phyloP scores from a whole-genome alignment of 176 grass and related monocot species.

The Musa schizocarpa region DNA sequence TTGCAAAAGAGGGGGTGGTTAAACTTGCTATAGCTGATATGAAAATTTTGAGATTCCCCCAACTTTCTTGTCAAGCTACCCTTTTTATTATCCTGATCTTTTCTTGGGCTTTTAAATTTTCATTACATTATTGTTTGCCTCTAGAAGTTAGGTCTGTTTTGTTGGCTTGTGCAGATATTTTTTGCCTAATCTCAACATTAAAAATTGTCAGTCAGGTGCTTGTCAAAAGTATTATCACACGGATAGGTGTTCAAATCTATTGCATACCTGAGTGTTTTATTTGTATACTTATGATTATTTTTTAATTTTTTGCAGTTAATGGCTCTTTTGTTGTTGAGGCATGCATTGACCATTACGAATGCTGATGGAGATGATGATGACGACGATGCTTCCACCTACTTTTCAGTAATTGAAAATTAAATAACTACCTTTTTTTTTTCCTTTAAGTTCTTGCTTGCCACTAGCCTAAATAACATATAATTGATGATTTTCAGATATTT shows the following conservation, averaged over 20 bases:
- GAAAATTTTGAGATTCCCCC: no score
- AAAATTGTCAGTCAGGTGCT: no score
- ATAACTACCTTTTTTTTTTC: neutral
- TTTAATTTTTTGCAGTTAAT: slow-evolving; percentile 53
- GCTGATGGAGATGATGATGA: slow-evolving; percentile 74
- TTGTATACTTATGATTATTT: neutral
- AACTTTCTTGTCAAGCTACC: no score
- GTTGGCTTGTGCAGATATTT: no score
- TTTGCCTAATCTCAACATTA: no score
- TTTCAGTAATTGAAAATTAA: slow-evolving; percentile 48
- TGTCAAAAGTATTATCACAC: neutral
- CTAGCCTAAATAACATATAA: neutral
- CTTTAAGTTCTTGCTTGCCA: neutral
- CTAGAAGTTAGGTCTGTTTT: no score
- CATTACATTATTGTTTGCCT: no score
- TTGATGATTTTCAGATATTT: slow-evolving; percentile 43
- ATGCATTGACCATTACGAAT: slow-evolving; percentile 52
- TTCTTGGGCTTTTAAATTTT: no score
- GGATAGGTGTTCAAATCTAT: neutral
- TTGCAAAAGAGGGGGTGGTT: no score
- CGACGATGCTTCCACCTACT: slow-evolving; percentile 65
- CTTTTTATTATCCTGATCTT: no score
- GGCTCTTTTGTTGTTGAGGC: slow-evolving; percentile 91
- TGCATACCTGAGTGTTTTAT: neutral
- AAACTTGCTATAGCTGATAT: no score